phyloP scores from a whole-genome alignment of 2,329 filamentous ascomycete genomes.

The Lachnellula occidentalis region DNA sequence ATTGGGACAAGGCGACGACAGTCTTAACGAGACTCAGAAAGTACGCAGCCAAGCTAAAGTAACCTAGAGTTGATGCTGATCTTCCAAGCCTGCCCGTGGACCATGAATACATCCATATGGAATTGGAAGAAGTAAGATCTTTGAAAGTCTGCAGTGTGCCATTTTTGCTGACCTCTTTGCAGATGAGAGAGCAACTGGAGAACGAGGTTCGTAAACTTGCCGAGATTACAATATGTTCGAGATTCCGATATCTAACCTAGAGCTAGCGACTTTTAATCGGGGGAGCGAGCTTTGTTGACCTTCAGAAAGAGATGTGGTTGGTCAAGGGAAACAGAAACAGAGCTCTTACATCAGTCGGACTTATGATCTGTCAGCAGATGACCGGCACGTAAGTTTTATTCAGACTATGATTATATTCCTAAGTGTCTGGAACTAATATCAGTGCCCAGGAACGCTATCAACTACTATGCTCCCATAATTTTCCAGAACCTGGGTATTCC shows the following conservation, averaged over 20 bases:
- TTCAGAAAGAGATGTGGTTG: constrained; percentile 57
- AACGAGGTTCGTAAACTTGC: constrained; percentile 37
- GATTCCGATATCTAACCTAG: background rate
- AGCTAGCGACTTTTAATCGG: constrained; percentile 36
- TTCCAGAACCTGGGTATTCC: constrained; percentile 60
- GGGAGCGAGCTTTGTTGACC: constrained; percentile 44
- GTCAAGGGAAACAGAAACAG: constrained; percentile 56
- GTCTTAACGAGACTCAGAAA: constrained; percentile 48
- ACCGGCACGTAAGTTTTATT: constrained; percentile 42
- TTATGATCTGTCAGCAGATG: constrained; percentile 65
- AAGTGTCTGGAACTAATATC: background rate
- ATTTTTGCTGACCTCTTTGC: background rate
- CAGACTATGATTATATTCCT: background rate
- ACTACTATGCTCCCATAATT: constrained; percentile 57
- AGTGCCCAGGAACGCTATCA: constrained; percentile 42
- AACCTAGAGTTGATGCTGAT: constrained; percentile 31
- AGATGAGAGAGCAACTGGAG: constrained; percentile 40
- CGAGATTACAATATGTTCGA: background rate
- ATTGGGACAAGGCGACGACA: constrained; percentile 57
- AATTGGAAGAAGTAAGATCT: constrained; percentile 45
- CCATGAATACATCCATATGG: constrained; percentile 48
- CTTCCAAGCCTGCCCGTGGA: constrained; percentile 44
- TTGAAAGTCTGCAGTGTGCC: constrained; percentile 25
- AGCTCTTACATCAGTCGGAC: constrained; percentile 56
- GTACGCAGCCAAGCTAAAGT: constrained; percentile 7